Percentiles rank a stretch among this genome's conserved stretches.
Evolutionary conservation across 331 rosid genomes (phyloP).

Genomic region (Erythrophleum ivorense): DNA sequence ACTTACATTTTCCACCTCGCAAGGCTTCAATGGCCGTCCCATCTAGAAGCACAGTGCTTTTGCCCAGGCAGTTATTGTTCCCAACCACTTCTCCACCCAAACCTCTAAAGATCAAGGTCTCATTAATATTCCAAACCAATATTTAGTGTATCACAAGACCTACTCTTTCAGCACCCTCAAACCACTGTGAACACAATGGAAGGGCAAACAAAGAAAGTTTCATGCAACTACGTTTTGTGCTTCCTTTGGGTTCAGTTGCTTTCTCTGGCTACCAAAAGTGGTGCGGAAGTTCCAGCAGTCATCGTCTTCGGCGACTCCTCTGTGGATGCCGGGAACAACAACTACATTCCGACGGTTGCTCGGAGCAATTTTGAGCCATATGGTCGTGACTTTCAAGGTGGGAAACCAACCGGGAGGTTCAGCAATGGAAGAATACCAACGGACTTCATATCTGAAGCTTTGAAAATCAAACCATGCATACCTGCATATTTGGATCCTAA

Average conservation of each 20-base stretch:
- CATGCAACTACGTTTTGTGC: slow-evolving; percentile 31
- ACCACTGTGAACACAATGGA: slow-evolving; percentile 19
- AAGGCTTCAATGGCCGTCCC: slow-evolving; percentile 7
- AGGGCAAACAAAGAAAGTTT: slow-evolving; percentile 10
- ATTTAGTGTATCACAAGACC: slow-evolving; percentile 46
- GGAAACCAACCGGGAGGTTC: slow-evolving; percentile 85
- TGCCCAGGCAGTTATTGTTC: slow-evolving; percentile 39
- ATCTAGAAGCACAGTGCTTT: slow-evolving; percentile 4
- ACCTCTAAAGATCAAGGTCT: slow-evolving; percentile 39
- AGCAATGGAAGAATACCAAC: slow-evolving; percentile 79
- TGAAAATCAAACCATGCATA: slow-evolving; percentile 58
- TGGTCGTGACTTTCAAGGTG: slow-evolving; percentile 81
- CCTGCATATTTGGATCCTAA: slow-evolving; percentile 92
- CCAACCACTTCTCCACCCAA: slow-evolving; percentile 57
- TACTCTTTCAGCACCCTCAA: slow-evolving; percentile 4
- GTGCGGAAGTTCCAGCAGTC: slow-evolving; percentile 63
- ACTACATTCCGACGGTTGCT: slow-evolving; percentile 78
- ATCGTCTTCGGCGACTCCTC: slow-evolving; percentile 92
- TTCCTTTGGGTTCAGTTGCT: slow-evolving; percentile 31
- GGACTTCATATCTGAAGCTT: slow-evolving; percentile 70
- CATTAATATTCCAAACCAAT: slow-evolving; percentile 42
- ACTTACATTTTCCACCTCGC: neutral
- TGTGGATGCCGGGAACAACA: slow-evolving; percentile 92
- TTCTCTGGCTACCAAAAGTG: neutral
- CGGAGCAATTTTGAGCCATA: slow-evolving; percentile 88